Conservation (phyloP, 2,329 filamentous ascomycete genomes). For the Talaromyces sp. region DNA sequence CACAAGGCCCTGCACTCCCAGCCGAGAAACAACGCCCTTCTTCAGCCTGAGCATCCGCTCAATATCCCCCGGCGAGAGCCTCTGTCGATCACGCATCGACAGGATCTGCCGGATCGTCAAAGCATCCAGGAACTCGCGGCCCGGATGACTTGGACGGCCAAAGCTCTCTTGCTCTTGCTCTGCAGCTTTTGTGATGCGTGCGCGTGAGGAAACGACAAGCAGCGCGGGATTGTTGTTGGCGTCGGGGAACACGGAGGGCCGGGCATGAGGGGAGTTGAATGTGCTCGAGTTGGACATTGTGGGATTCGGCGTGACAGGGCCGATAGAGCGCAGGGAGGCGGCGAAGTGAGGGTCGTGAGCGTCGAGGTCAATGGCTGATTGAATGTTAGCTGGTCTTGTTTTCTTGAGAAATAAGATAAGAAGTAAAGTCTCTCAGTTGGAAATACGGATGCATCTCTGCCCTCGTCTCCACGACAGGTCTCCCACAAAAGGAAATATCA, state of each 20-base stretch:
- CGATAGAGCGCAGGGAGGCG: slow-evolving; percentile 67
- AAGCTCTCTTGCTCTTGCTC: slow-evolving; percentile 50
- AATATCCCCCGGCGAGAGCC: slow-evolving; percentile 31
- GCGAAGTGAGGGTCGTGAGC: slow-evolving; percentile 62
- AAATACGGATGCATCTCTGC: not conserved
- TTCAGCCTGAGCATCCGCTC: slow-evolving; percentile 41
- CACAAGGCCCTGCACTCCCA: slow-evolving; percentile 32
- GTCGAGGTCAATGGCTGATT: slow-evolving; percentile 53
- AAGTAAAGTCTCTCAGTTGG: not conserved
- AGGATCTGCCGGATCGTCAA: slow-evolving; percentile 45
- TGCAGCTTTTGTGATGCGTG: slow-evolving; percentile 46
- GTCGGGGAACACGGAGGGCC: slow-evolving; percentile 29
- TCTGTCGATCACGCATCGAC: slow-evolving; percentile 41
- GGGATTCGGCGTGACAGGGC: slow-evolving; percentile 53
- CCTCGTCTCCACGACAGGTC: not conserved
- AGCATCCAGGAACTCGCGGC: slow-evolving; percentile 45
- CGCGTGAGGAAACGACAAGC: slow-evolving; percentile 46
- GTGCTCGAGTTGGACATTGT: slow-evolving; percentile 52
- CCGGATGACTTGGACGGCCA: slow-evolving; percentile 32
- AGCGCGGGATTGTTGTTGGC: slow-evolving; percentile 53
- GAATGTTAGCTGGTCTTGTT: not conserved
- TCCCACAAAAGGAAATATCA: not conserved
- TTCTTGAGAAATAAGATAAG: not conserved
- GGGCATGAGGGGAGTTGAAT: slow-evolving; percentile 28
- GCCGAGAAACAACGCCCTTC: slow-evolving; percentile 35